Evolutionary conservation across 148 eudicot species (phyloP), one percentile per base, ranked within the genome.

Genomic region (Mesembryanthemum crystallinum): DNA sequence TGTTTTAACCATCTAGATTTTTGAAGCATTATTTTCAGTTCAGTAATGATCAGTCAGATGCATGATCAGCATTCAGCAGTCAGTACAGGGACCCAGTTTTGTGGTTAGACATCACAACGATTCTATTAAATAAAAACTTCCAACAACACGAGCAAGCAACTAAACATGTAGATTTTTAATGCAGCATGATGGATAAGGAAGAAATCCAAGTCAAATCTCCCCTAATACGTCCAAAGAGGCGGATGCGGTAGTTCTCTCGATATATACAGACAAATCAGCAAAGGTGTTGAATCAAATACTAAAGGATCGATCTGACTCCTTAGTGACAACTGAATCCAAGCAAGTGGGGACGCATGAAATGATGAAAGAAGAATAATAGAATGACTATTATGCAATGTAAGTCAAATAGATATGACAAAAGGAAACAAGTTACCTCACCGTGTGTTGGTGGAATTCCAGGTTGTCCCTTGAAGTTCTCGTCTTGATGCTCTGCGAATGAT

Each of bases 381-480:
- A 18, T 64, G 17, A 78, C 29, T 42, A 73, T 78, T 58, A 68
- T 55, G 67, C 47, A 54, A 65, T 66, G 32, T 13, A 45, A 51
- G 72, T 78, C 71, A 65, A 72, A 55, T 64, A 37, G 43, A 76
- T 76, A 39, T 76, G 73, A 71, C 64, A 71, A 57, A 52, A 78
- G 64, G 27, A 33, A 55, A 66, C 49, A 5, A 27, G 55, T 14
- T 24, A 7, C 13, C 8, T n/a, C 42, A 15, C 23, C 58, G 67
- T 65, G 42, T 76, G 11, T 43, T 21, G 32, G 64, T 37, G 71
- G 60, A 29, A 61, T 47, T 62, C 52, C 78, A 75, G 64, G 71
- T 63, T 71, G 80, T 78, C 52, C 42, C 35, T 71, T n/a, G 70
- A 71, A 47, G 25, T 62, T 77, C 69, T 32, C 58, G 63, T 67